Evolutionary conservation across 129 eudicot genomes (phyloP), one percentile per base, ranked within the genome.

Genomic region (Ambrosia artemisiifolia): DNA sequence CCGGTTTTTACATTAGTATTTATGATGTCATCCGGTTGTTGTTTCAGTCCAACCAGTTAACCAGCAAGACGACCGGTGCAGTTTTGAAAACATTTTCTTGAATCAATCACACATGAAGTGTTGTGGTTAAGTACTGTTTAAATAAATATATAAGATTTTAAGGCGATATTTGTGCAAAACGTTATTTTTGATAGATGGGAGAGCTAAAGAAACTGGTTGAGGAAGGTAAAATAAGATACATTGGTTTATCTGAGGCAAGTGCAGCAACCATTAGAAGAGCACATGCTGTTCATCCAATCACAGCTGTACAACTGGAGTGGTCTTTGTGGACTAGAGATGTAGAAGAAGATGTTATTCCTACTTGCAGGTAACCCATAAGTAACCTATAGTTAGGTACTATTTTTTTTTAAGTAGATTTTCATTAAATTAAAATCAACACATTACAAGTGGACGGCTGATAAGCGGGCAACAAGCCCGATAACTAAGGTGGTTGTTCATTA

Each of bases 271-370:
- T 88, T 18, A 83, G 90, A 81, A 83, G 95, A 75, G 95, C 90
- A 7, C 90, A 88, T 42, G 90, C 84, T 14, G 84, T 88, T 16
- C 95, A 88, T 72, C 95, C 95, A 7, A 59, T 88, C 54, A 75
- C 95, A 57, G 90, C 95, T 14, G 78, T 88, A 14, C 90, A 88
- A 53, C 30, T 84, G 63, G 94, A 88, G 65, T 88, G 95, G 90
- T 88, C 95, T 6, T 80, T 83, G 78, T 88, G 95, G 95, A 55
- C 84, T 13, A 84, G 95, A 76, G 91, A 88, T 71, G 67, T 69
- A 5, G 95, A 88, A 80, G 78, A 73, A 32, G 95, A 85, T 16
- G 83, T 88, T 9, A 73, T 88, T 67, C 85, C 91, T 57, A 80
- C 86, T 44, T 88, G 95, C 85, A 83, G 95, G 95, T 88, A 61